phyloP scores from a whole-genome alignment of 805 yeast genomes.

The Cyberlindnera americana region DNA sequence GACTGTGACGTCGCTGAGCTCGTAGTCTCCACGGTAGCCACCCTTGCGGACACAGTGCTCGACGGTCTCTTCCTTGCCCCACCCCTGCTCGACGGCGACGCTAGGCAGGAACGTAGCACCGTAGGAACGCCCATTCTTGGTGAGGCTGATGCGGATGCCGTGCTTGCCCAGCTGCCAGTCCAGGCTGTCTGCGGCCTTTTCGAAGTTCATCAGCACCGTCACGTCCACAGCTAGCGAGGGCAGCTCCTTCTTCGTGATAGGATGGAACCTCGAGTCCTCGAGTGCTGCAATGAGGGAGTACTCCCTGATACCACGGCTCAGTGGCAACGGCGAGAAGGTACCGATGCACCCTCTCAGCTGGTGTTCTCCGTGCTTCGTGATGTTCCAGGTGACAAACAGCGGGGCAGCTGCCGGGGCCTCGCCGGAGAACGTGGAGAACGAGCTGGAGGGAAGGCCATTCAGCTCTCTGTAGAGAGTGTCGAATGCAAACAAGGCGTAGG shows the following conservation, averaged over 20 bases:
- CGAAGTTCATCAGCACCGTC: slow-evolving; percentile 61
- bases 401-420: too few relatives aligned
- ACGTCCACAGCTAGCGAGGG: slow-evolving; percentile 43
- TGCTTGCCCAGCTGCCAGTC: slow-evolving; percentile 84
- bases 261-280: slow-evolving; percentile 73
- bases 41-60: slow-evolving; percentile 71
- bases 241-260: slow-evolving; percentile 56
- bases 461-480: slow-evolving; percentile 5
- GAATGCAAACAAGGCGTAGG: slow-evolving; percentile 10
- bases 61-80: slow-evolving; percentile 73
- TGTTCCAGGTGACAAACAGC: slow-evolving; percentile 86
- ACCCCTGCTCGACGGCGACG: slow-evolving; percentile 83
- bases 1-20: slow-evolving; percentile 39
- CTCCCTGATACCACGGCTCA: slow-evolving; percentile 10
- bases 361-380: slow-evolving; percentile 27
- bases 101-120: slow-evolving; percentile 88
- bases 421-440: too few relatives aligned
- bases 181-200: slow-evolving; percentile 43
- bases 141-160: slow-evolving; percentile 66
- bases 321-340: slow-evolving; percentile 47
- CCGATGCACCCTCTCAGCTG: slow-evolving; percentile 90
- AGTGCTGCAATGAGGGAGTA: slow-evolving; percentile 45
- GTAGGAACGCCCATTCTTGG: slow-evolving; percentile 34
- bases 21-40: slow-evolving; percentile 38
- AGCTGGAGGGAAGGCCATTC: too few relatives aligned